A percentile compares a stretch with the other conserved stretches of the same genome.
Evolutionary conservation across 352 stramenopile genomes (phyloP).

Genomic region (Globisporangium yorkense): DNA sequence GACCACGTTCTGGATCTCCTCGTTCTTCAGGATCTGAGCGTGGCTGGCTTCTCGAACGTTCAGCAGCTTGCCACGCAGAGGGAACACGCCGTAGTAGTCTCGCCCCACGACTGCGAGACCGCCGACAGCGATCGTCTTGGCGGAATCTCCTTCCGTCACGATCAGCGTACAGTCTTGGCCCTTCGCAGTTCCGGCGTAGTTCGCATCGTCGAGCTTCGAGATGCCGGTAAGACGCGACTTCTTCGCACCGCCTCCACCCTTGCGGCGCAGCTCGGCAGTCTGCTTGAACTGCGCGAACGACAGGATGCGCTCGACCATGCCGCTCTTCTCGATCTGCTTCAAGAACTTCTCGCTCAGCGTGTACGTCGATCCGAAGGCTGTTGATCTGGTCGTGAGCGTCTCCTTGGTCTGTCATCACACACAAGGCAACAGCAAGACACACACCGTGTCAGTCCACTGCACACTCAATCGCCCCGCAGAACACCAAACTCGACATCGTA

Average conservation of each 20-base stretch:
- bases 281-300: conserved; percentile 92
- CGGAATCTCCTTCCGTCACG: conserved; percentile 98
- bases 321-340: conserved; percentile 86
- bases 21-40: conserved; percentile 95
- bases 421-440: neutral
- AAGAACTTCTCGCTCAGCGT: conserved; percentile 85
- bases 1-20: conserved; percentile 95
- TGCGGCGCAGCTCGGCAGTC: conserved; percentile 86
- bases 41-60: conserved; percentile 99
- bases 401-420: conserved; percentile 90
- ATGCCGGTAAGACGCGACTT: conserved; percentile 87
- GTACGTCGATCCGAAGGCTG: conserved; percentile 84
- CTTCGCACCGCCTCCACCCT: conserved; percentile 76
- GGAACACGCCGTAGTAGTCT: conserved; percentile 97
- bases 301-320: conserved; percentile 88
- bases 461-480: neutral
- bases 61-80: conserved; percentile 95
- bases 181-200: conserved; percentile 90
- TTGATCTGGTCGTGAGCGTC: conserved; percentile 88
- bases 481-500: conserved; percentile 6
- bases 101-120: conserved; percentile 94
- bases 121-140: conserved; percentile 96
- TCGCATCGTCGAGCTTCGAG: conserved; percentile 97
- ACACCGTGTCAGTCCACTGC: neutral
- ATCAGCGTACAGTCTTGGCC: conserved; percentile 96